These are phyloP conservation scores for Rhizophagus prolifer DNA, from an alignment of 192 early-diverging fungal genomes.

Conservation along the genomic window DNA sequence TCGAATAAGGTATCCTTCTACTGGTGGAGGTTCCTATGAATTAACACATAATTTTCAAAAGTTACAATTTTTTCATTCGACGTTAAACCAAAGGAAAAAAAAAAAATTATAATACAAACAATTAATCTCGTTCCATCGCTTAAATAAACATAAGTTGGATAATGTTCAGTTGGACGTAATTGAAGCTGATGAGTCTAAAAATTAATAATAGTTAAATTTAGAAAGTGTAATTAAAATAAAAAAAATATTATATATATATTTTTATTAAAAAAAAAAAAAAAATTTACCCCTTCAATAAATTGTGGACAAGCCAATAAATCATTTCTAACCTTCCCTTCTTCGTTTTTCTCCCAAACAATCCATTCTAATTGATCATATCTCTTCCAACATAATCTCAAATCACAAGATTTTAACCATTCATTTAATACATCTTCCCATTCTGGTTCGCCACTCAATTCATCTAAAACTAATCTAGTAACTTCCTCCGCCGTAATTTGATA, in stretches of 20 bases:
- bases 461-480: constrained; percentile 27
- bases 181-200: constrained; percentile 41
- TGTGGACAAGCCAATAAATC: constrained; percentile 38
- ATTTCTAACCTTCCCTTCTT: constrained; percentile 35
- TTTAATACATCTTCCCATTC: constrained; percentile 42
- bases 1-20: constrained; percentile 40
- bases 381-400: constrained; percentile 45
- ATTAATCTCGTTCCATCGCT: constrained; percentile 12
- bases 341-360: constrained; percentile 38
- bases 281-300: constrained; percentile 39
- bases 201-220: neutral
- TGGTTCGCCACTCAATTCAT: constrained; percentile 32
- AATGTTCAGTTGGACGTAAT: constrained; percentile 39
- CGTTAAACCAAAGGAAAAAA: neutral
- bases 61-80: neutral
- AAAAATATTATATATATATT: no score
- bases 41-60: neutral
- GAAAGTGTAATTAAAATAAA: no score
- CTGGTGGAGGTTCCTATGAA: constrained; percentile 37
- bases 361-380: constrained; percentile 46
- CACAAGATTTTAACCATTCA: constrained; percentile 34
- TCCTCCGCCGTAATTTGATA: constrained; percentile 30
- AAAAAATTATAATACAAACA: neutral
- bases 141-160: constrained; percentile 33
- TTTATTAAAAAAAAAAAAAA: neutral